Evolutionary conservation across 805 yeast species (phyloP).

Genomic region (Pichia gijzeniarum): DNA sequence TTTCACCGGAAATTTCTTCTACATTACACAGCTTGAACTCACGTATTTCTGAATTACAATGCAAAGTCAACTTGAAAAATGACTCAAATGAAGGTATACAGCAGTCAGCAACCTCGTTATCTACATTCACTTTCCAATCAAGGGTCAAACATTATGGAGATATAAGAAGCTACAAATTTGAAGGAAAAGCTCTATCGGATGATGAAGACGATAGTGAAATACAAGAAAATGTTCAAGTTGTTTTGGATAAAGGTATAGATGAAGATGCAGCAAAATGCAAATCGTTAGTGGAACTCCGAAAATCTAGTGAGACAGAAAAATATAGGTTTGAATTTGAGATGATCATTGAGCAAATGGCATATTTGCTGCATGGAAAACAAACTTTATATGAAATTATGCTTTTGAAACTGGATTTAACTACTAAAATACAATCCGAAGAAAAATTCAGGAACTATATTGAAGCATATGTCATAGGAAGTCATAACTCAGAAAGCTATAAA

Average conservation of each 20-base stretch:
- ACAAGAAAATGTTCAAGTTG: not conserved
- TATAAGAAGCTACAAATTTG: slow-evolving; percentile 24
- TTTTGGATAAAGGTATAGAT: not conserved
- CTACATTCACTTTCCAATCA: not conserved
- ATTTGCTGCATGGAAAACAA: not conserved
- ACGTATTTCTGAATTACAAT: slow-evolving; percentile 5
- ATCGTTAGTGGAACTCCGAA: slow-evolving; percentile 2
- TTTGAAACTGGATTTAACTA: slow-evolving; percentile 1
- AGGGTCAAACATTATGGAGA: slow-evolving; percentile 24
- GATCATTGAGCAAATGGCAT: slow-evolving; percentile 1
- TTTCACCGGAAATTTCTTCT: slow-evolving; percentile 1
- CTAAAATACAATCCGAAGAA: not conserved
- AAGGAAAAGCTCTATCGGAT: slow-evolving; percentile 12
- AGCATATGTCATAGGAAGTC: not conserved
- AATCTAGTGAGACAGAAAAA: not conserved
- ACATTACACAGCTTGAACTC: not conserved
- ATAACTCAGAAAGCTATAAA: not conserved
- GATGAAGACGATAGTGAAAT: slow-evolving; percentile 12
- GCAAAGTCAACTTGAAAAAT: not conserved
- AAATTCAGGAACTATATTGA: not conserved
- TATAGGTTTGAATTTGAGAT: slow-evolving; percentile 5
- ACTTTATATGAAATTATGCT: not conserved
- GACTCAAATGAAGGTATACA: too few species aligned
- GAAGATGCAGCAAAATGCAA: not conserved
- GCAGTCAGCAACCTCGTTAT: not conserved